Evolutionary conservation across 768 basidiomycete species (phyloP), one percentile per base, ranked within the genome.

Genomic region (Termitomyces sp.): DNA sequence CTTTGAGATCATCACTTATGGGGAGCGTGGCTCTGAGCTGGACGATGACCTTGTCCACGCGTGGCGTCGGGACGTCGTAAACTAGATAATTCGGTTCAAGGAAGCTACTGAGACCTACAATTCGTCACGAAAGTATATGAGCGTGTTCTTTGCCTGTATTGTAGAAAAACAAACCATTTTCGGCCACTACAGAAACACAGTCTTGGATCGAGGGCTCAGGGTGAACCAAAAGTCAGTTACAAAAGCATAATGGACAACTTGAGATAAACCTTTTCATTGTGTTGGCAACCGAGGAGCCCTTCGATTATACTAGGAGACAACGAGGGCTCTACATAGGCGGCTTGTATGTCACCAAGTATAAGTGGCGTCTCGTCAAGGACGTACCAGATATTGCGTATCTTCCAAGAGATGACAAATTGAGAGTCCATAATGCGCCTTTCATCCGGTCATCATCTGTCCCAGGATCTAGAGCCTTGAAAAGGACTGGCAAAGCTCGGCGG

Each of bases 371-470:
- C 43, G 23, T 15, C 35, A 14, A 54, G 7, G 12, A 62, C 72
- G 51, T 58, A 80, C 79, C 79, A 54, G 73, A 69, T 11, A 78
- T 70, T 1, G 79, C 80, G 67, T 79, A 81, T 66, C 74, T 77
- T 53, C 88, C 86, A 60, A 92, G 85, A 5, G 76, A 75, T 10
- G 84, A 74, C 9, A 77, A 74, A 64, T 89, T 86, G 31, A 93
- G 66, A 4, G 87, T 85, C 83, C 90, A 93, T 19, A 94, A 70
- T 3, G 91, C 89, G 10, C 94, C 94, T 73, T 97, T 95, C 85
- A 94, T 91, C n/a, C 88, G 80, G 67, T 93, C 91, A 62, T 91
- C 90, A 40, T 94, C 91, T 19, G 78, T 79, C 3, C 87, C 90
- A 6, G 86, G 83, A 50, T 80, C 75, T 51, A 88, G 70, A 5